Evolutionary conservation across 1,284 basidiomycete genomes (phyloP), one percentile per base, ranked within the genome.

Genomic region (Ustilago vetiveriae): DNA sequence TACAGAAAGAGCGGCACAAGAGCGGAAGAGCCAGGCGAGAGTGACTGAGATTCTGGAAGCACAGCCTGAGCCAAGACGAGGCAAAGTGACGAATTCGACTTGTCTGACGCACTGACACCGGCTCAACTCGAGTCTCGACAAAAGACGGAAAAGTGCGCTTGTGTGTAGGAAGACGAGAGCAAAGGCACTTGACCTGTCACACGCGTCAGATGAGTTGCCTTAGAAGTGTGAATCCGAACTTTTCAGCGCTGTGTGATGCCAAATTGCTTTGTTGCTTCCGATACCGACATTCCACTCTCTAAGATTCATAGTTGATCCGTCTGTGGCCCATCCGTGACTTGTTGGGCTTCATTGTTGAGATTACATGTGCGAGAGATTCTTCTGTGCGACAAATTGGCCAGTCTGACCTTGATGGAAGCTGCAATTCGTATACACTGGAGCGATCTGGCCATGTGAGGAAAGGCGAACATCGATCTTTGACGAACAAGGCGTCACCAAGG

Each of bases 31-130:
- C n/a, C n/a, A n/a, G n/a, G n/a, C n/a, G n/a, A 9, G 13, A 37
- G 3, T 37, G 36, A 37, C 36, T 37, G 19, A 37, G 36, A 37
- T 21, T 37, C 27, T 19, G 4, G n/a, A 37, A 21, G 36, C 36
- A 37, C 36, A 37, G 36, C 36, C 36, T 37, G 36, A 37, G n/a
- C n/a, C n/a, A n/a, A n/a, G n/a, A n/a, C n/a, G n/a, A n/a, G n/a
- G n/a, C n/a, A n/a, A n/a, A n/a, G 19, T 37, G 19, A 21, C 19
- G 36, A 16, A 35, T 6, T 37, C 19, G 19, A 37, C 36, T 19
- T 19, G 17, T 48, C 22, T 40, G 47, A 49, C 47, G 47, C 46
- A 49, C 38, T 49, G 47, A 40, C 38, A 26, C 32, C 36, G 36
- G 36, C 36, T 37, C 36, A 37, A 37, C 36, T 37, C 36, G 36